Evolutionary conservation across 139 green algal genomes (phyloP), one percentile per base, ranked within the genome.

Genomic region (Edaphochlamys debaryana): DNA sequence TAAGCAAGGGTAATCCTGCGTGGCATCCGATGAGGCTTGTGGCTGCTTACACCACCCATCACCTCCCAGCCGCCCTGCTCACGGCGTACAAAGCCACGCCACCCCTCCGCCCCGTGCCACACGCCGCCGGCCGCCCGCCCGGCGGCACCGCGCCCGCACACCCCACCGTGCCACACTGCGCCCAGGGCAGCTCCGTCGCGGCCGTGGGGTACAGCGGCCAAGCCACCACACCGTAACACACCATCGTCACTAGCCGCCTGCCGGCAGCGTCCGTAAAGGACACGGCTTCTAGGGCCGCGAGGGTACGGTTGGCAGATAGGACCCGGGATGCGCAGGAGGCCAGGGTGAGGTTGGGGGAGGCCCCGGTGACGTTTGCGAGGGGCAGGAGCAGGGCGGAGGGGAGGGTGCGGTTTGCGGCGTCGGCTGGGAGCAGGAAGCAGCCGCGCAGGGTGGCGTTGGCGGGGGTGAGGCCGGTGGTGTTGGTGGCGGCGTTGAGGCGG

Each of bases 221-320:
- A n/a, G n/a, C n/a, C n/a, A n/a, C n/a, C n/a, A 69, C 32, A 34
- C 64, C 64, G 64, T 69, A 69, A 34, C 64, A 69, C 15, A 38
- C 32, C 13, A 34, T 34, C 15, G 64, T 69, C n/a, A n/a, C n/a
- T 2, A 69, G 64, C 32, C 64, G 64, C 13, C 42, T 41, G 64
- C 32, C 64, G 32, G 32, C 64, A 20, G 6, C 34, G 5, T 30
- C 64, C 17, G 27, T 42, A 32, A 20, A 11, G 32, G 32, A 45
- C 32, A 45, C 42, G 32, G 32, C 64, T 20, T 69, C 64, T 2
- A 69, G 25, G 13, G 64, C 64, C 1, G 42, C 4, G 2, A 23
- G 64, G 64, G 32, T 69, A 19, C 29, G 30, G 64, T 34, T 27
- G 13, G 30, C 3, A 1, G 32, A 1, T 9, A 13, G 20, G 32